Percentiles rank a stretch among this genome's conserved stretches.
These are phyloP conservation scores for Globisporangium cystogenes DNA, from an alignment of 352 stramenopile genomes.

Conservation along the genomic window DNA sequence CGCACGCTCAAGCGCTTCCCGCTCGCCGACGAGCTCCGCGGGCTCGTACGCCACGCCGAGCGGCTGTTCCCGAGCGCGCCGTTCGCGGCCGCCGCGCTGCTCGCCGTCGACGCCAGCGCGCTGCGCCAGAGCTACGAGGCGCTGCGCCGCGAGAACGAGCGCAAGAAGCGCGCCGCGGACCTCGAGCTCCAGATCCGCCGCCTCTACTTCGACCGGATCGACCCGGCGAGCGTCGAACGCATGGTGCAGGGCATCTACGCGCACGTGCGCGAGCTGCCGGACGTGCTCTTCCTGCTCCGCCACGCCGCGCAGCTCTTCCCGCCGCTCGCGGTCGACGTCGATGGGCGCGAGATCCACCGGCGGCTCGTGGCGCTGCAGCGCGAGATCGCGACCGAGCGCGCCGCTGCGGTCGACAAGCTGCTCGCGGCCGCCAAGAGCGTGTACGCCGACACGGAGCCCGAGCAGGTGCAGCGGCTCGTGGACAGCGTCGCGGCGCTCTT, in stretches of 20 bases:
- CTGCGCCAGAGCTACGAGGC: slow-evolving; percentile 35
- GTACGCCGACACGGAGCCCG: slow-evolving; percentile 79
- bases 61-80: slow-evolving; percentile 61
- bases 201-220: slow-evolving; percentile 89
- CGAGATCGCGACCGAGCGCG: slow-evolving; percentile 54
- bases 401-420: slow-evolving; percentile 67
- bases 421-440: slow-evolving; percentile 42
- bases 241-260: slow-evolving; percentile 83
- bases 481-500: slow-evolving; percentile 58
- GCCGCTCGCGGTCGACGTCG: slow-evolving; percentile 47
- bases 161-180: slow-evolving; percentile 77
- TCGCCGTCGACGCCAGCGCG: slow-evolving; percentile 19
- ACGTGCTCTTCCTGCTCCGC: slow-evolving; percentile 82
- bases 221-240: slow-evolving; percentile 64
- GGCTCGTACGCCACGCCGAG: slow-evolving; percentile 78
- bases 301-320: slow-evolving; percentile 72
- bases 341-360: slow-evolving; percentile 46
- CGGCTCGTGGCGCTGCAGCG: slow-evolving; percentile 61
- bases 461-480: slow-evolving; percentile 51
- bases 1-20: slow-evolving; percentile 60
- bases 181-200: slow-evolving; percentile 87
- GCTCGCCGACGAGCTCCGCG: slow-evolving; percentile 57
- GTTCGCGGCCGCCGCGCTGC: slow-evolving; percentile 26
- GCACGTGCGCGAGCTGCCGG: slow-evolving; percentile 56
- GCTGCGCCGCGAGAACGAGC: slow-evolving; percentile 41